phyloP scores from a whole-genome alignment of 805 yeast species.

The Hanseniaspora jakobsenii region DNA sequence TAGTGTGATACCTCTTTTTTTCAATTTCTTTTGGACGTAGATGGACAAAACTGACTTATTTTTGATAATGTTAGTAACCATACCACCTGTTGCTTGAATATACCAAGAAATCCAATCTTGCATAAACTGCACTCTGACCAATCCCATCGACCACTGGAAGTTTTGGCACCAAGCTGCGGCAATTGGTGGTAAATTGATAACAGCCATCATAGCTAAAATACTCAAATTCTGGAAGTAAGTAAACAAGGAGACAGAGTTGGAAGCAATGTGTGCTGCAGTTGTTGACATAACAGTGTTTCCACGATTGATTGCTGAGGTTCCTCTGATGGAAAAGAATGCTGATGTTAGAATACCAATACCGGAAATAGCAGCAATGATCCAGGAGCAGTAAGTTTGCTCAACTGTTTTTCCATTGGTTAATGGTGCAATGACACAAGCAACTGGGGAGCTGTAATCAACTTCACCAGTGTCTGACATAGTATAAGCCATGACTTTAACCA shows the following conservation, averaged over 20 bases:
- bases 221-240: conserved; percentile 90
- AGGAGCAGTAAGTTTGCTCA: conserved; percentile 78
- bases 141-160: conserved; percentile 93
- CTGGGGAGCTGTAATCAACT: conserved; percentile 29
- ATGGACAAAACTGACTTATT: conserved; percentile 59
- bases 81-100: conserved; percentile 88
- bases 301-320: conserved; percentile 43
- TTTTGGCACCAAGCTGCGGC: conserved; percentile 98
- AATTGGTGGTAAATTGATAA: conserved; percentile 81
- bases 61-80: conserved; percentile 59
- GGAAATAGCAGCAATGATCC: conserved; percentile 92
- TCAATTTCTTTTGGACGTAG: conserved; percentile 55
- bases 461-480: conserved; percentile 33
- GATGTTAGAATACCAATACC: conserved; percentile 81
- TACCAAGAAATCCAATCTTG: conserved; percentile 86
- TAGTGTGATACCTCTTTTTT: conserved; percentile 18
- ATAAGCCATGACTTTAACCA: conserved; percentile 63
- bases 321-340: conserved; percentile 73
- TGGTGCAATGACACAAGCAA: conserved; percentile 88
- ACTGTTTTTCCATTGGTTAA: conserved; percentile 86
- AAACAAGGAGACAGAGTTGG: conserved; percentile 84
- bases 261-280: conserved; percentile 95
- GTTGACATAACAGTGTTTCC: conserved; percentile 25
- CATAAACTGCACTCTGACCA: conserved; percentile 63
- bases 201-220: conserved; percentile 90